These are phyloP conservation scores for Nitzschia inconspicua DNA, from an alignment of 108 stramenopile species.

Conservation along the genomic window DNA sequence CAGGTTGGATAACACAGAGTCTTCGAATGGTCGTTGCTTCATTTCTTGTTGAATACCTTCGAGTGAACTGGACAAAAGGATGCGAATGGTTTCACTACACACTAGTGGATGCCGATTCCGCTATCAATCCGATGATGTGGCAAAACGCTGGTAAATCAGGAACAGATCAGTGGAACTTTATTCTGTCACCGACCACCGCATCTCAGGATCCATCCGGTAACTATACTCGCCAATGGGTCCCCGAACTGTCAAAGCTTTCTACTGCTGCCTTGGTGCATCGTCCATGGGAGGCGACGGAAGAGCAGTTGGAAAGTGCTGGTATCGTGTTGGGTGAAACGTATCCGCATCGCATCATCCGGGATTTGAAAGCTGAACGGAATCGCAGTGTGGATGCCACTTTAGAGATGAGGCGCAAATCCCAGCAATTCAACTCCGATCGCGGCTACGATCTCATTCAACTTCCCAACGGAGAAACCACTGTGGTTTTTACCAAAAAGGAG, in stretches of 20 bases:
- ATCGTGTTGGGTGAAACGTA: slow-evolving; percentile 28
- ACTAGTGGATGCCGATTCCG: slow-evolving; percentile 47
- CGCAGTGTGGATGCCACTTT: slow-evolving; percentile 26
- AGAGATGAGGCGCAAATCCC: slow-evolving; percentile 21
- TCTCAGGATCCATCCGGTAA: slow-evolving; percentile 42
- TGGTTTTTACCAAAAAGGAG: slow-evolving; percentile 43
- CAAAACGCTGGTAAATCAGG: slow-evolving; percentile 45
- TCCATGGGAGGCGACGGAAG: slow-evolving; percentile 28
- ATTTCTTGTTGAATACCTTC: slow-evolving; percentile 39
- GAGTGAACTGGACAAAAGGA: slow-evolving; percentile 44
- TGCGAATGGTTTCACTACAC: slow-evolving; percentile 55
- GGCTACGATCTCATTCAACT: slow-evolving; percentile 36
- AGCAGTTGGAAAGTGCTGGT: slow-evolving; percentile 13
- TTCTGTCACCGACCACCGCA: slow-evolving; percentile 29
- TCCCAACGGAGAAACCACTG: slow-evolving; percentile 25
- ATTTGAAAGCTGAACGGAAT: slow-evolving; percentile 26
- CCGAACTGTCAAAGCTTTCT: slow-evolving; percentile 28
- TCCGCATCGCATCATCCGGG: slow-evolving; percentile 24
- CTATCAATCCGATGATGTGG: slow-evolving; percentile 62
- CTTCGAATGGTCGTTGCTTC: slow-evolving; percentile 46
- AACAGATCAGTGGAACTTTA: slow-evolving; percentile 47
- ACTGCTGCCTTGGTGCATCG: slow-evolving; percentile 23
- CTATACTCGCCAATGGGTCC: slow-evolving; percentile 37
- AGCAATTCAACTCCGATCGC: slow-evolving; percentile 16
- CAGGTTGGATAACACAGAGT: slow-evolving; percentile 76